phyloP scores from a whole-genome alignment of 2,329 filamentous ascomycete species.

The Macrophomina phaseolina region DNA sequence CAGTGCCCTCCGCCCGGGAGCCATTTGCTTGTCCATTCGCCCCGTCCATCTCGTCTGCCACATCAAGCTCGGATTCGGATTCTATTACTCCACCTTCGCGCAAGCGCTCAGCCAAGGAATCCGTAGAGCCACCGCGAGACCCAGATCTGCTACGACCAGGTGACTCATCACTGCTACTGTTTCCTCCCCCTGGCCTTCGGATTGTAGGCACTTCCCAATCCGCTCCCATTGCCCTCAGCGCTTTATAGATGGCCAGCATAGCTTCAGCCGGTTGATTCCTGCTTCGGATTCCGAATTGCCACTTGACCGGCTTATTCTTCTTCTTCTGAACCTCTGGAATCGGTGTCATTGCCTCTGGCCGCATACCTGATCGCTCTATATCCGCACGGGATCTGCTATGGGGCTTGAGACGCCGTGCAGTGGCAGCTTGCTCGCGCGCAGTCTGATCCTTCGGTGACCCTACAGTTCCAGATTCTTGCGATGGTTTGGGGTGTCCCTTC shows the following conservation, averaged over 20 bases:
- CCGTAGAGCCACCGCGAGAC: slow-evolving; percentile 20
- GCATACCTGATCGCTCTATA: slow-evolving; percentile 61
- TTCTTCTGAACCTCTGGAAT: slow-evolving; percentile 57
- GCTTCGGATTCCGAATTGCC: slow-evolving; percentile 97
- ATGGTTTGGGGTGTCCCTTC: slow-evolving; percentile 62
- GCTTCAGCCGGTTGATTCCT: slow-evolving; percentile 94
- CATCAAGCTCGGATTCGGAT: slow-evolving; percentile 22
- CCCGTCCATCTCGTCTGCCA: slow-evolving; percentile 5
- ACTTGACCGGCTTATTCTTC: slow-evolving; percentile 82
- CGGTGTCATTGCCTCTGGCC: slow-evolving; percentile 61
- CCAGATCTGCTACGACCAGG: slow-evolving; percentile 26
- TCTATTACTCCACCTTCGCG: slow-evolving; percentile 20
- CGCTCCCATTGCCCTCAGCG: slow-evolving; percentile 83
- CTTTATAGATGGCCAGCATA: slow-evolving; percentile 93
- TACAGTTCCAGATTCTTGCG: slow-evolving; percentile 45
- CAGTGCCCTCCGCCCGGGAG: slow-evolving; percentile 16
- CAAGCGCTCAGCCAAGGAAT: slow-evolving; percentile 21
- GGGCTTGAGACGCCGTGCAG: slow-evolving; percentile 79
- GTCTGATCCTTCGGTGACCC: slow-evolving; percentile 56
- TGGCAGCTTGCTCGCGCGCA: slow-evolving; percentile 79
- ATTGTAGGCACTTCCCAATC: slow-evolving; percentile 72
- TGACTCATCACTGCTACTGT: slow-evolving; percentile 41
- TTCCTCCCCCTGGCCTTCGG: slow-evolving; percentile 49
- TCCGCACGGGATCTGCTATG: slow-evolving; percentile 76
- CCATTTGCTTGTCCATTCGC: slow-evolving; percentile 16